These are phyloP conservation scores for Colletotrichum sp. DNA, from an alignment of 2,329 filamentous ascomycete species.

Conservation along the genomic window DNA sequence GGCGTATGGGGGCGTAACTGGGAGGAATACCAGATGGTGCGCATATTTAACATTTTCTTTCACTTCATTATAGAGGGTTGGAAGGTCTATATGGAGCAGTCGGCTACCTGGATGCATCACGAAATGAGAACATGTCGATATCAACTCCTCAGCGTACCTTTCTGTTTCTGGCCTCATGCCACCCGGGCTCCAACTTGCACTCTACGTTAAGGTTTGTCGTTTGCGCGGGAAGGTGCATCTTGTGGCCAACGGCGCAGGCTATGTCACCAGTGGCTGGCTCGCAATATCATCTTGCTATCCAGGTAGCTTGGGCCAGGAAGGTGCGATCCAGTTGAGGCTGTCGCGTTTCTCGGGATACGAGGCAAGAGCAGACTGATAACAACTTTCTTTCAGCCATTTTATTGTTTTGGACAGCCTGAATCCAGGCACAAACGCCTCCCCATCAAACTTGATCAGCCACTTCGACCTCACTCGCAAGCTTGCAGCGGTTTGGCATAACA, in stretches of 20 bases:
- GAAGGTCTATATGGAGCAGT: not conserved
- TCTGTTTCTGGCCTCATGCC: not conserved
- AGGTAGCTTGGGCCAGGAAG: not conserved
- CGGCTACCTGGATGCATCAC: conserved; percentile 15
- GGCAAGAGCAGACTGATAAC: not conserved
- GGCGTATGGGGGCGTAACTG: conserved; percentile 33
- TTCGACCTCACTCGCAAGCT: not conserved
- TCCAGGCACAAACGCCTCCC: not conserved
- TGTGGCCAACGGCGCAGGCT: not conserved
- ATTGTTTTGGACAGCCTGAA: not conserved
- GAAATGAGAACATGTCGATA: conserved; percentile 19
- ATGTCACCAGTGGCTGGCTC: not conserved
- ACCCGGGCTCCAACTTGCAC: not conserved
- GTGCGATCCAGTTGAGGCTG: not conserved
- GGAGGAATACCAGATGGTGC: conserved; percentile 22
- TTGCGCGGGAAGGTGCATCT: not conserved
- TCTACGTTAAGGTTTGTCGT: not conserved
- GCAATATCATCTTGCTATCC: not conserved
- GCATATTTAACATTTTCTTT: conserved; percentile 12
- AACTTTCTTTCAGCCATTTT: not conserved
- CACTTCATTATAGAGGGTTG: conserved; percentile 18
- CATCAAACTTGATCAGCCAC: not conserved
- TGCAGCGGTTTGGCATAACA: not conserved
- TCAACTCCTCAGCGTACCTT: not conserved
- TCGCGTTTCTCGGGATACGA: not conserved